A percentile compares a stretch with the other conserved stretches of the same genome.
These are phyloP conservation scores for Pisolithus tinctorius DNA, from an alignment of 768 basidiomycete genomes.

Conservation along the genomic window DNA sequence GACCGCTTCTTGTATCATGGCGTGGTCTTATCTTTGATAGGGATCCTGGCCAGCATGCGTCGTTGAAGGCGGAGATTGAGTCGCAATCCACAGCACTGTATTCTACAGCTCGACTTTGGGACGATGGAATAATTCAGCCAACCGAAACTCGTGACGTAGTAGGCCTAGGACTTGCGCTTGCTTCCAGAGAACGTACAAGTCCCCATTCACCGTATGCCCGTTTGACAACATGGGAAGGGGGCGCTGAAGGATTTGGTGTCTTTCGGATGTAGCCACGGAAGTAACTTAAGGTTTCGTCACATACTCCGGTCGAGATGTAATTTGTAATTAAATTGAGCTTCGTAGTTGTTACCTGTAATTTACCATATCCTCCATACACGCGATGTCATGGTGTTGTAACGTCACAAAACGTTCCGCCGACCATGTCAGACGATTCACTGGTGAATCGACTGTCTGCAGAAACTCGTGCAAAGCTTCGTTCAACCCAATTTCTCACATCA, in stretches of 20 bases:
- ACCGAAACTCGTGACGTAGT: slow-evolving; percentile 84
- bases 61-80: slow-evolving; percentile 79
- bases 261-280: slow-evolving; percentile 71
- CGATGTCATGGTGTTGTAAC: slow-evolving; percentile 9
- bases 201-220: slow-evolving; percentile 5
- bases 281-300: not conserved
- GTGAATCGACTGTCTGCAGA: slow-evolving; percentile 43
- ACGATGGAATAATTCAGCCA: slow-evolving; percentile 87
- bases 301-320: too few species aligned
- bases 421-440: slow-evolving; percentile 15
- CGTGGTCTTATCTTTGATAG: slow-evolving; percentile 29
- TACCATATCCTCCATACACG: not conserved
- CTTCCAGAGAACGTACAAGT: slow-evolving; percentile 38
- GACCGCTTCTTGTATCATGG: not conserved
- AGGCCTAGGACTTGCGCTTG: slow-evolving; percentile 82
- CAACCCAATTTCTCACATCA: slow-evolving; percentile 78
- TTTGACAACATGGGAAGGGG: slow-evolving; percentile 65
- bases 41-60: slow-evolving; percentile 71
- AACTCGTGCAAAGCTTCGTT: slow-evolving; percentile 72
- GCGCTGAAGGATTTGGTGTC: slow-evolving; percentile 72
- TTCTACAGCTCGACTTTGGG: slow-evolving; percentile 90
- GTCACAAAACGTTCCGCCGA: slow-evolving; percentile 9
- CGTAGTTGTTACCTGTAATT: too few species aligned
- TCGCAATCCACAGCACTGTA: slow-evolving; percentile 82
- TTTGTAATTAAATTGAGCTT: too few species aligned